phyloP scores from a whole-genome alignment of 306 rosid genomes.

The Arachis stenosperma region DNA sequence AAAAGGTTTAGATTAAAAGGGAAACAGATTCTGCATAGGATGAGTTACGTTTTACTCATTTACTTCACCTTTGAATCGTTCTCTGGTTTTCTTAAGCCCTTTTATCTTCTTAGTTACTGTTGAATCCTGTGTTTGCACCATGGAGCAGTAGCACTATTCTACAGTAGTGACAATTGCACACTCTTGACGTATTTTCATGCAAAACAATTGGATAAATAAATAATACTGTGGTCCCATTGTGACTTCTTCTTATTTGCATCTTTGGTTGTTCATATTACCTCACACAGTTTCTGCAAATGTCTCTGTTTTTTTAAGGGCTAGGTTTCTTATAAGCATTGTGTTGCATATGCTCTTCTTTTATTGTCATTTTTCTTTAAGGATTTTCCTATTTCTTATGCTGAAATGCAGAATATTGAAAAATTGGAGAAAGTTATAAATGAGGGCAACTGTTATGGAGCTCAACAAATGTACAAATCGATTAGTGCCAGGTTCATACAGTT shows the following conservation, averaged over 20 bases:
- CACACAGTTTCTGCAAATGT: not conserved
- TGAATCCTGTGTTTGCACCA: not conserved
- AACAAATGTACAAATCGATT: slow-evolving; percentile 91
- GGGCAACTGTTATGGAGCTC: slow-evolving; percentile 92
- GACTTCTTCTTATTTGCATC: not conserved
- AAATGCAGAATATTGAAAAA: slow-evolving; percentile 79
- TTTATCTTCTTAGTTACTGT: not conserved
- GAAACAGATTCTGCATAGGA: not conserved
- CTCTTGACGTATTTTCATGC: not conserved
- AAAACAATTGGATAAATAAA: not conserved
- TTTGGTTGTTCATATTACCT: not conserved
- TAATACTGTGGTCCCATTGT: not conserved
- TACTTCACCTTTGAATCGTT: not conserved
- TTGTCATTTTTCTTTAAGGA: not conserved
- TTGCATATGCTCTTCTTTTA: slow-evolving; percentile 4
- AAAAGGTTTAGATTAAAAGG: not conserved
- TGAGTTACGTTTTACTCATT: not conserved
- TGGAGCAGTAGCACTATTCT: not conserved
- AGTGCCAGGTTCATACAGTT: slow-evolving; percentile 69
- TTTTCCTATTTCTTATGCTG: slow-evolving; percentile 20
- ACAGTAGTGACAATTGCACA: not conserved
- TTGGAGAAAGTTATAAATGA: slow-evolving; percentile 69
- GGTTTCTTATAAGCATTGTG: not conserved
- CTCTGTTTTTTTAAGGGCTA: not conserved
- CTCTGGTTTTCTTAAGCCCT: not conserved